Evolutionary conservation across 2,329 filamentous ascomycete species (phyloP), one percentile per base, ranked within the genome.

Genomic region (Penicillium sp.): DNA sequence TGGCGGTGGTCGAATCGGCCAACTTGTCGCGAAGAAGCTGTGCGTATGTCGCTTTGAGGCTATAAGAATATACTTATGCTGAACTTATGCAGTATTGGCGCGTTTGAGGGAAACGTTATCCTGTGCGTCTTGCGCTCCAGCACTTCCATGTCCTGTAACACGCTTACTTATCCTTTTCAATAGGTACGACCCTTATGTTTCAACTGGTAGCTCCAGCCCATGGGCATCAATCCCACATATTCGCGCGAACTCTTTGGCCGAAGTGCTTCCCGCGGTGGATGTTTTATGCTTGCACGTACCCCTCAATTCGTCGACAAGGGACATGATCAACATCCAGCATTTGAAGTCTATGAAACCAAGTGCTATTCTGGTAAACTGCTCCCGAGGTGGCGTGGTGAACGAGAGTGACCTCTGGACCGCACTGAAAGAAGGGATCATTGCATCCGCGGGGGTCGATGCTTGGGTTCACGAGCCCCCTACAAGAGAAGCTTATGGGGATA

Each of bases 271-370:
- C 52, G 53, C 58, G 33, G 57, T 54, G 28, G 51, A 45, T 18
- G 33, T 52, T 24, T 30, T 63, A 58, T 61, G 60, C 60, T 56
- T 63, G 55, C 56, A 45, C 28, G 8, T 47, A 20, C 55, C 59
- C 54, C 61, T 57, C 30, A 38, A 52, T 28, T 18, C 55, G 42
- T 26, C 55, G 53, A 59, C 57, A 54, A 54, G 5, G 52, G 24
- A 47, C 18, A 47, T 54, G 52, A 54, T 54, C 20, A 46, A 54
- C 14, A 21, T 54, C 14, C 24, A 12, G 5, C 42, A 33, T 23
- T 12, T 54, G 16, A 54, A 38, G 21, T 16, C 52, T n/a, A 54
- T 54, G 52, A 54, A 54, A 26, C 40, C 52, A 3, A 54, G 42
- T 47, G 23, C 52, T 18, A 54, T 54, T 9, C 24, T 54, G 42